Evolutionary conservation across 2,329 filamentous ascomycete genomes (phyloP).

Genomic region (Paraphoma sp.): DNA sequence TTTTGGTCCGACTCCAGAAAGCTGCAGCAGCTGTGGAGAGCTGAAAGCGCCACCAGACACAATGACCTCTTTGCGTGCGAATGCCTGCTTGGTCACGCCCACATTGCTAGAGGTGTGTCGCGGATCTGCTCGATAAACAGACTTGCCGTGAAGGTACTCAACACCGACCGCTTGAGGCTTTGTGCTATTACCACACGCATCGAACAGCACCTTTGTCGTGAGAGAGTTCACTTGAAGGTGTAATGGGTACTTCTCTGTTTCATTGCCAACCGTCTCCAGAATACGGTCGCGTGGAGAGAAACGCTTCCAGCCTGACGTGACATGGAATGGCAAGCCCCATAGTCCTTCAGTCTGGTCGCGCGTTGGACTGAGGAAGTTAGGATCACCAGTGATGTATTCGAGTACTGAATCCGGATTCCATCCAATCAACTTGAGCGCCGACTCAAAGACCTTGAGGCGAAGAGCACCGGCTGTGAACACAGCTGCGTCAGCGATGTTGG

Average conservation of each 20-base stretch:
- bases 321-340: constrained; percentile 46
- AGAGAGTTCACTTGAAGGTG: constrained; percentile 44
- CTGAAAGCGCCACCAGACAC: constrained; percentile 60
- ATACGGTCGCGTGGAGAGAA: constrained; percentile 24
- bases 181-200: constrained; percentile 21
- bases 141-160: constrained; percentile 50
- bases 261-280: constrained; percentile 14
- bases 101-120: constrained; percentile 32
- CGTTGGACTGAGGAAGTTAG: constrained; percentile 17
- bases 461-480: constrained; percentile 6
- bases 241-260: constrained; percentile 20
- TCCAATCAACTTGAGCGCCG: constrained; percentile 20
- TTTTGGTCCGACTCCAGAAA: constrained; percentile 65
- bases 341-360: constrained; percentile 40
- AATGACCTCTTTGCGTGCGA: constrained; percentile 29
- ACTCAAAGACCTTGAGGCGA: constrained; percentile 14
- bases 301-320: constrained; percentile 18
- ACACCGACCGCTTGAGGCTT: constrained; percentile 50
- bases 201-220: constrained; percentile 50
- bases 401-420: constrained; percentile 18
- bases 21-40: constrained; percentile 67
- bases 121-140: constrained; percentile 52
- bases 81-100: constrained; percentile 11
- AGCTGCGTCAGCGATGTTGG: constrained; percentile 18
- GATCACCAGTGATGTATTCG: constrained; percentile 21